Base-by-base conservation (phyloP, 108 stramenopile species). In the Skeletonema costatum region DNA sequence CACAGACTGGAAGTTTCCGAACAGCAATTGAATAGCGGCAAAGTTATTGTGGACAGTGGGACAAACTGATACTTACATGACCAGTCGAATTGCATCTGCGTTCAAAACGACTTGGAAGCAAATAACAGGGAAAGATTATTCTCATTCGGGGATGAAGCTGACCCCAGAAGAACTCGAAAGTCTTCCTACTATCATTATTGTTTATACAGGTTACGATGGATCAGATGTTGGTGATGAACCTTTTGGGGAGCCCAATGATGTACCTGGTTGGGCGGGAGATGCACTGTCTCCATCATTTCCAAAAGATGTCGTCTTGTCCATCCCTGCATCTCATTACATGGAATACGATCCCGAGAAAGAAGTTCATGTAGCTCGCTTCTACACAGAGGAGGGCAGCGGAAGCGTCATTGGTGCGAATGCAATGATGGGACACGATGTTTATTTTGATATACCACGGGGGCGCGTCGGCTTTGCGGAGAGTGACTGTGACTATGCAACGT, bases 11-110 rank as follows among this genome's bases (percentile, higher is more conserved):
- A 74, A 25, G 10, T 84, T 39, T 31, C 67, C 0, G 82, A 84
- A 68, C 17, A 19, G 13, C 33, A 19, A 32, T 71, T 91, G 74
- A 91, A 96, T 46, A 60, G 50, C 9, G 95, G 98, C 6, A 92
- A 91, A 51, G 90, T 93, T 62, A 99, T 99, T 83, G 96, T 99
- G 5, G 99, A 99, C 81, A 86, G 85, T 63, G 99, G 99, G 7
- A 99, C 99, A 12, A 12, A 99, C 99, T 13, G 99, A 99, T 85
- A 97, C 97, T 12, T 99, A 99, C 73, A 89, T 97, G 30, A 84
- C 84, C 4, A 64, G 70, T 29, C 59, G 36, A 16, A 74, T 95
- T 21, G 77, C 80, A 8, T 32, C 62, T 0, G 64, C 85, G 6
- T 97, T 98, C 77, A 62, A 85, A 13, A 36, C 32, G 2, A 83